Evolutionary conservation across 306 rosid species (phyloP), one percentile per base, ranked within the genome.

Genomic region (Medicago ruthenica): DNA sequence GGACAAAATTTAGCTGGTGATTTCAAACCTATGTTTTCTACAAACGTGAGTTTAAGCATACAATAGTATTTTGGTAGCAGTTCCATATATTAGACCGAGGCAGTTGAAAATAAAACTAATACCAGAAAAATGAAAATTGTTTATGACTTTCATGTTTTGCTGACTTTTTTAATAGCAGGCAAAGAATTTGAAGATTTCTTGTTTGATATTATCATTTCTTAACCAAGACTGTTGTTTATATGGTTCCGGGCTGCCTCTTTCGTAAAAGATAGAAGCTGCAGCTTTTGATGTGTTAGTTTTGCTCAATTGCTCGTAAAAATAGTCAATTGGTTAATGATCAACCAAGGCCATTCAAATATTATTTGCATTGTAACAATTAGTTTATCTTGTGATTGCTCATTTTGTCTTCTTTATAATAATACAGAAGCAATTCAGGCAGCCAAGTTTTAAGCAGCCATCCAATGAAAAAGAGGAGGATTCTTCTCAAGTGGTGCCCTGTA

Each of bases 401-500:
- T 9, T 76, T 76, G 71, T 70, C 17, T 78, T 78, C 68, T 70
- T 78, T 76, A 21, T 80, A 67, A 73, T 82, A 37, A 22, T 79
- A 87, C 90, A 94, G 94, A 94, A 87, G 80, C 94, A 91, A 85
- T 87, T 94, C 78, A 87, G 79, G 87, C 87, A 78, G 76, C 89
- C 88, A 76, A 75, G 74, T 59, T 36, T 61, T 18, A 81, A 75
- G 80, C 88, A 44, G 65, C 76, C 53, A 45, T 55, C 66, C 4
- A 57, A 57, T 24, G 70, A 71, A 80, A 82, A 86, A 73, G 80
- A 81, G 67, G 88, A 76, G 14, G 74, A 61, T 60, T 42, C 79
- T 54, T 80, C 89, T 45, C 77, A 44, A 67, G 75, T 47, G 42
- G 55, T 41, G 73, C 31, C 77, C 9, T 22, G 41, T 68, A 74